Base-by-base conservation (phyloP, 192 early-diverging fungal species). In the Linnemannia hyalina region DNA sequence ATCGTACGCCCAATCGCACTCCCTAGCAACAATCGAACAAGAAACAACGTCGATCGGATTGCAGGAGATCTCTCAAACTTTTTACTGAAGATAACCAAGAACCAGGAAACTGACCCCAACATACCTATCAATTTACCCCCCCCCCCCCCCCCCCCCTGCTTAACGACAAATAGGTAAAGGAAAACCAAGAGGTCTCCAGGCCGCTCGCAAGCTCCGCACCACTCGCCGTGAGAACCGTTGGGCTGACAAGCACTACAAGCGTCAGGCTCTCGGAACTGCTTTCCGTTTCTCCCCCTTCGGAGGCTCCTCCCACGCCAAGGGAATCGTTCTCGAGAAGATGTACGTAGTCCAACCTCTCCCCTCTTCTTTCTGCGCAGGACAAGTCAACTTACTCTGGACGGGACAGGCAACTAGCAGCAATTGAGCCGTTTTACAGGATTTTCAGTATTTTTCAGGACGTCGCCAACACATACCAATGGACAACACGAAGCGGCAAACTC, bases 241-340 rank as follows among this genome's bases (percentile, higher is more conserved):
- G 98, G 98, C 98, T 52, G 98, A 99, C 87, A 97, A 98, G 94
- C 93, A 95, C 85, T 99, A 98, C 96, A 99, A 99, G 95, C 96
- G 97, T 94, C 93, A 97, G 87, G 97, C 97, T 74, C 94, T 99
- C 80, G 98, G 98, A 89, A 99, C 99, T 87, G 97, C 97, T 76
- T 99, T 91, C 96, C 97, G 96, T 92, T 97, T 94, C 91, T 97
- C 97, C 88, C 99, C 99, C 55, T 99, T 99, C 93, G 98, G 97
- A 93, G 99, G 98, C 79, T 96, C 99, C 75, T 99, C 99, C 76
- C 99, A 99, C 93, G 99, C 99, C 91, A 99, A 99, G 97, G 99
- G 99, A 83, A 99, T 99, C 89, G 97, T 99, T 80, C 95, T 99
- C 82, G 99, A 99, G 94, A 99, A 99, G 95, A 99, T 99, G 96